Evolutionary conservation across 176 grass and related monocot species (phyloP).

Genomic region (Ampelocalamus luodianensis): DNA sequence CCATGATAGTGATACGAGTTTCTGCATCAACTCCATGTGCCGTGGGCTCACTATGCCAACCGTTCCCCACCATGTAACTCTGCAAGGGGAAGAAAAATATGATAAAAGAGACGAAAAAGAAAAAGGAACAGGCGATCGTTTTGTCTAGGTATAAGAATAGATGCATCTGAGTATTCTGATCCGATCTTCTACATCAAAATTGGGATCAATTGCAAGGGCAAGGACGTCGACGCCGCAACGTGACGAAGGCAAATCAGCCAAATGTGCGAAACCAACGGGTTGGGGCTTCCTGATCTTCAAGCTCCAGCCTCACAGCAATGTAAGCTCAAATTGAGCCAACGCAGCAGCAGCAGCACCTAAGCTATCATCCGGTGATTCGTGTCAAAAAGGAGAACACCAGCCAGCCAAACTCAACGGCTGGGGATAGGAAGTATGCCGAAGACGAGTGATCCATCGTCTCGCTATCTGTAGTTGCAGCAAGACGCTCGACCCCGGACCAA

Average conservation of each 20-base stretch:
- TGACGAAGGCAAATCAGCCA: constrained; percentile 33
- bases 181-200: constrained; percentile 53
- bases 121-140: background rate
- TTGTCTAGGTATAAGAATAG: constrained; percentile 25
- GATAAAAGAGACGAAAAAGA: background rate
- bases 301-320: constrained; percentile 39
- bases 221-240: background rate
- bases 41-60: no score
- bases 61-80: no score
- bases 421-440: constrained; percentile 11
- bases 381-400: constrained; percentile 45
- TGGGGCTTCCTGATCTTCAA: constrained; percentile 56
- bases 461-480: constrained; percentile 91
- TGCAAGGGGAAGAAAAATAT: background rate
- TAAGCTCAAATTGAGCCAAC: constrained; percentile 29
- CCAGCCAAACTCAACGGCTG: constrained; percentile 43
- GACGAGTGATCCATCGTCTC: background rate
- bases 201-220: constrained; percentile 52
- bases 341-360: constrained; percentile 41
- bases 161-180: constrained; percentile 46
- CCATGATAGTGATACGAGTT: no score
- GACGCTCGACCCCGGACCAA: constrained; percentile 63
- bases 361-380: constrained; percentile 34
- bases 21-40: no score
- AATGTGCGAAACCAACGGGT: constrained; percentile 34